Conservation (phyloP, 2,329 filamentous ascomycete species). For the Penicillium expansum region DNA sequence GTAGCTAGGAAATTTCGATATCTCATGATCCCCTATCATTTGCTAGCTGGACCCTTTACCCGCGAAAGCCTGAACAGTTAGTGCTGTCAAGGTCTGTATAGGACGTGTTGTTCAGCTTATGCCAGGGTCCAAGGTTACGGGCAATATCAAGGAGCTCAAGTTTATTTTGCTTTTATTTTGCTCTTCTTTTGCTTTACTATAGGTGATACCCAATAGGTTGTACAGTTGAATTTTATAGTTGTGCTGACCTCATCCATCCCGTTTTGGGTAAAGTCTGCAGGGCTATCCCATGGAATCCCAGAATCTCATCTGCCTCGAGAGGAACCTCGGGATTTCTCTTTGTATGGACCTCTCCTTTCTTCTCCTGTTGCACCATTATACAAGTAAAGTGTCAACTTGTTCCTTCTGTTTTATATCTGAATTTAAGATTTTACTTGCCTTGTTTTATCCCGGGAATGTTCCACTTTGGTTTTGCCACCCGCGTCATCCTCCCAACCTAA, state of each 20-base stretch:
- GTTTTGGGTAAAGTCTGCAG: neutral
- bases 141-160: neutral
- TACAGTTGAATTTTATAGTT: neutral
- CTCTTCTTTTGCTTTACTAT: neutral
- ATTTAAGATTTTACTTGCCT: neutral
- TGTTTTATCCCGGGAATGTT: slow-evolving; percentile 8
- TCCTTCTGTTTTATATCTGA: neutral
- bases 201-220: neutral
- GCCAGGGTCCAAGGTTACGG: neutral
- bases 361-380: neutral
- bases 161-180: neutral
- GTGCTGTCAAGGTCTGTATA: no score
- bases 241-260: slow-evolving; percentile 6
- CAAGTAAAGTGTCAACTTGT: neutral
- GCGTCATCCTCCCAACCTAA: slow-evolving; percentile 18
- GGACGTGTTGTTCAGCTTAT: neutral
- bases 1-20: neutral
- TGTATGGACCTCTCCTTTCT: neutral
- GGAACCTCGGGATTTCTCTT: neutral
- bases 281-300: neutral
- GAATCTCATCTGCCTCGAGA: neutral
- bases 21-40: neutral
- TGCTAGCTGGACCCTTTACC: neutral
- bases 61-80: neutral
- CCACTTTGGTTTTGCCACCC: slow-evolving; percentile 21